A percentile compares a stretch with the other conserved stretches of the same genome.
phyloP scores from a whole-genome alignment of 148 eudicot species.

The Spergularia bocconei region DNA sequence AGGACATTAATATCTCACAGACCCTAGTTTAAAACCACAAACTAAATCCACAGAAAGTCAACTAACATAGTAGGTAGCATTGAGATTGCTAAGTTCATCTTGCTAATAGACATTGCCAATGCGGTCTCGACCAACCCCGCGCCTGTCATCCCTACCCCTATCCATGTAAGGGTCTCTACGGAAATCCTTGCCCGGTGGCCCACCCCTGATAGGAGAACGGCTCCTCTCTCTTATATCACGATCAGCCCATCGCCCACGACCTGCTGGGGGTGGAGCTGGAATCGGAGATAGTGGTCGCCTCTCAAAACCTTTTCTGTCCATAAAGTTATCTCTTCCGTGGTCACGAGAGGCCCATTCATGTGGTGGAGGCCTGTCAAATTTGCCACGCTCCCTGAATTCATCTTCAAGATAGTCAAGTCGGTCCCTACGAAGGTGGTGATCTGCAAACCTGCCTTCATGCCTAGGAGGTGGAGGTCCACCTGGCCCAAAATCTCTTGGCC shows the following conservation, averaged over 20 bases:
- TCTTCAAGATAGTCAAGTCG: slow-evolving; percentile 63
- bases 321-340: slow-evolving; percentile 48
- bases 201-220: slow-evolving; percentile 65
- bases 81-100: not conserved
- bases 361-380: slow-evolving; percentile 60
- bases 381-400: slow-evolving; percentile 59
- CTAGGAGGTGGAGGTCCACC: slow-evolving; percentile 58
- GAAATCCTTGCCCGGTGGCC: slow-evolving; percentile 56
- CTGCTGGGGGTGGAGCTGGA: slow-evolving; percentile 34
- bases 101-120: slow-evolving; percentile 45
- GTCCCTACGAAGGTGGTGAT: slow-evolving; percentile 57
- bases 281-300: slow-evolving; percentile 62
- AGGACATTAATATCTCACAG: slow-evolving; percentile 5
- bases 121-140: slow-evolving; percentile 51
- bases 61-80: not conserved
- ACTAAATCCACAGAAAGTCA: not conserved
- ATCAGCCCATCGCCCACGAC: slow-evolving; percentile 58
- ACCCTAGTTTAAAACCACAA: slow-evolving; percentile 2
- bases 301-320: slow-evolving; percentile 70
- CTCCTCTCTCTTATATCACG: slow-evolving; percentile 70
- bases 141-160: slow-evolving; percentile 73
- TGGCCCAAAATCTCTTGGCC: slow-evolving; percentile 61
- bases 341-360: slow-evolving; percentile 60
- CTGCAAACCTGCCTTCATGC: slow-evolving; percentile 66
- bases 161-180: slow-evolving; percentile 53